Percentiles rank a stretch among this genome's conserved stretches.
These are phyloP conservation scores for Berkeleyomyces basicola DNA, from an alignment of 2,329 filamentous ascomycete species.

Conservation along the genomic window DNA sequence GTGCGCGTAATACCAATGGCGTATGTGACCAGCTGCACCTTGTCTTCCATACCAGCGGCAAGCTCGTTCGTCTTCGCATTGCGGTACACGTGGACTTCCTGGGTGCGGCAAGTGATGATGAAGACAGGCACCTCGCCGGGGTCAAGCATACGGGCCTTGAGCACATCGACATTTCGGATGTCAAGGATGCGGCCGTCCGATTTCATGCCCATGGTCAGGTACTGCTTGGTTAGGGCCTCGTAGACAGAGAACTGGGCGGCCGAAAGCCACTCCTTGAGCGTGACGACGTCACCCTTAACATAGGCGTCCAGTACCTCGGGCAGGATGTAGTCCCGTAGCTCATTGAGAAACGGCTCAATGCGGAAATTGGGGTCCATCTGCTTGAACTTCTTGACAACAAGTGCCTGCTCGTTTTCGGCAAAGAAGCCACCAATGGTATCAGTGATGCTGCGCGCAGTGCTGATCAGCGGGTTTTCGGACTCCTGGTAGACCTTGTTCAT, in stretches of 20 bases:
- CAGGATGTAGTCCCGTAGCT: slow-evolving; percentile 94
- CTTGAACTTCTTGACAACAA: slow-evolving; percentile 95
- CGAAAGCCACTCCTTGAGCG: slow-evolving; percentile 85
- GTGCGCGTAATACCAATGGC: slow-evolving; percentile 90
- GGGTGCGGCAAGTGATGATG: slow-evolving; percentile 88
- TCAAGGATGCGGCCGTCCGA: slow-evolving; percentile 91
- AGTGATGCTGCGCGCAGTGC: slow-evolving; percentile 82
- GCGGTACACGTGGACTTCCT: slow-evolving; percentile 93
- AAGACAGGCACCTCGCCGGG: slow-evolving; percentile 87
- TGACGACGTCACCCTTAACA: slow-evolving; percentile 86
- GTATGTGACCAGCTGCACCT: slow-evolving; percentile 94
- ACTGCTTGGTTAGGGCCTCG: slow-evolving; percentile 90
- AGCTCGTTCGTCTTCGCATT: slow-evolving; percentile 81
- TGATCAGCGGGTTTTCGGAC: slow-evolving; percentile 90
- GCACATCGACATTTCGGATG: slow-evolving; percentile 82
- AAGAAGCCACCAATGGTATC: slow-evolving; percentile 92
- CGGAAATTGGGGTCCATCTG: slow-evolving; percentile 92
- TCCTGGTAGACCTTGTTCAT: slow-evolving; percentile 83
- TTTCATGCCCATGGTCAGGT: slow-evolving; percentile 80
- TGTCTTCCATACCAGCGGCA: slow-evolving; percentile 95
- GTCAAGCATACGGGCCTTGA: slow-evolving; percentile 64
- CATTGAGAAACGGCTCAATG: slow-evolving; percentile 82
- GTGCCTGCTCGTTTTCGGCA: slow-evolving; percentile 92
- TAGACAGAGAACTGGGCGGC: slow-evolving; percentile 95
- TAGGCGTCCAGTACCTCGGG: slow-evolving; percentile 96